Conservation (phyloP, 805 yeast genomes). For the Kazachstania taianensis region DNA sequence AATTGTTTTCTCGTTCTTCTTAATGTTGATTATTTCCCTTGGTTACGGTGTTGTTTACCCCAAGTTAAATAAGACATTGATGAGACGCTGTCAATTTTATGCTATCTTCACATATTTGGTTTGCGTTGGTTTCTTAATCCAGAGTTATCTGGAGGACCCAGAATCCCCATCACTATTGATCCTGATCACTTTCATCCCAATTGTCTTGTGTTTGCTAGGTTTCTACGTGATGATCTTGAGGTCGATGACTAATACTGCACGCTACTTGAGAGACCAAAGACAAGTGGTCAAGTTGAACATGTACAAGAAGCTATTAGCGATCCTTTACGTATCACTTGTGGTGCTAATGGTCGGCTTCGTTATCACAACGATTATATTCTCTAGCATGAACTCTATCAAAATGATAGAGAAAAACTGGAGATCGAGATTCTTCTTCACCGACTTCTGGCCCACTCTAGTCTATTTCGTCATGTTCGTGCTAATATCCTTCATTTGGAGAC, state of each 20-base stretch:
- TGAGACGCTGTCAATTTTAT: conserved; percentile 60
- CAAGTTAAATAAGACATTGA: conserved; percentile 59
- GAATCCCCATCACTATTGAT: conserved; percentile 41
- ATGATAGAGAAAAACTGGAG: conserved; percentile 87
- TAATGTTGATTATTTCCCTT: conserved; percentile 71
- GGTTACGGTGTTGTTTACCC: conserved; percentile 95
- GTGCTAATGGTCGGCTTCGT: conserved; percentile 62
- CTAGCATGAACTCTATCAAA: conserved; percentile 66
- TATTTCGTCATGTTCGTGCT: conserved; percentile 77
- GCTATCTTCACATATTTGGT: conserved; percentile 48
- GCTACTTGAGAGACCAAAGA: conserved; percentile 67
- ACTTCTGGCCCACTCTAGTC: conserved; percentile 91
- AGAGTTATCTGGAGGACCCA: conserved; percentile 43
- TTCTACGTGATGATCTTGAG: conserved; percentile 69
- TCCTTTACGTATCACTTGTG: conserved; percentile 63
- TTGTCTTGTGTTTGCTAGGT: conserved; percentile 53
- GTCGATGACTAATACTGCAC: conserved; percentile 66
- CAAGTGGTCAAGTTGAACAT: conserved; percentile 84
- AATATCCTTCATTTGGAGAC: conserved; percentile 91
- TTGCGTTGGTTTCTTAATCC: conserved; percentile 43
- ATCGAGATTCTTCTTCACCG: conserved; percentile 74
- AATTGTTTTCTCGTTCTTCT: conserved; percentile 78
- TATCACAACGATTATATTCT: conserved; percentile 55
- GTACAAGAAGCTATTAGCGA: conserved; percentile 68
- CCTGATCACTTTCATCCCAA: conserved; percentile 58